Conservation (phyloP, 495 filamentous ascomycete species). For the Hypoxylon fuscum region DNA sequence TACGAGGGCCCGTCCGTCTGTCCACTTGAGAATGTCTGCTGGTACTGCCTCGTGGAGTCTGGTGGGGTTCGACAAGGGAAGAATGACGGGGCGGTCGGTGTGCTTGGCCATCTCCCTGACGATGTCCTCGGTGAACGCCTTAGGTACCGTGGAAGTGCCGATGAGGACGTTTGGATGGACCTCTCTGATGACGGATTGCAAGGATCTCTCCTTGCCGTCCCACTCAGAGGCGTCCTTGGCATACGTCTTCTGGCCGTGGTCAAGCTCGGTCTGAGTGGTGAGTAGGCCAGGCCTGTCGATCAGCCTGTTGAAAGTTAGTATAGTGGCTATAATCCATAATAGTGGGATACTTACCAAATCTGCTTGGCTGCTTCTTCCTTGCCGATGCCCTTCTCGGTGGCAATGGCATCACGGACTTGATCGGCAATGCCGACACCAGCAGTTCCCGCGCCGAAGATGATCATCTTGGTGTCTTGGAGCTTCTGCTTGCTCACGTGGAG, state of each 20-base stretch:
- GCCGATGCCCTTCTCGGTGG: constrained; percentile 69
- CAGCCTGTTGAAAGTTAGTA: constrained; percentile 62
- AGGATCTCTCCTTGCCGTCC: constrained; percentile 63
- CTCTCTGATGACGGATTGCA: constrained; percentile 72
- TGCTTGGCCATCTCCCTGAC: constrained; percentile 83
- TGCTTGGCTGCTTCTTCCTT: constrained; percentile 81
- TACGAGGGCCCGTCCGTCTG: constrained; percentile 78
- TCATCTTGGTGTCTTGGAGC: constrained; percentile 71
- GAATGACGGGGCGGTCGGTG: constrained; percentile 78
- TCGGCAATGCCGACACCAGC: constrained; percentile 91
- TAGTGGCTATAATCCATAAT: no score
- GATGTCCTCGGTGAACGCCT: constrained; percentile 79
- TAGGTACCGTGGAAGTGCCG: constrained; percentile 83
- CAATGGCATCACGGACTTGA: constrained; percentile 81
- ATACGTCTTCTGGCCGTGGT: constrained; percentile 70
- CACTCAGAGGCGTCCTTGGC: constrained; percentile 73
- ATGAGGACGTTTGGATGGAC: constrained; percentile 85
- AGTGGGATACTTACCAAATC: constrained; percentile 68
- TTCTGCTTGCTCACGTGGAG: constrained; percentile 73
- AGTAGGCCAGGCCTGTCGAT: constrained; percentile 87
- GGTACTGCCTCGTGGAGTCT: constrained; percentile 84
- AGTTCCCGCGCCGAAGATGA: constrained; percentile 84
- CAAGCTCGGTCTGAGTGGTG: constrained; percentile 64
- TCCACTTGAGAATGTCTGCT: constrained; percentile 81
- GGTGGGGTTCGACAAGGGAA: constrained; percentile 89